Conservation (phyloP, 1,284 basidiomycete species). For the Phaffia rhodozyma region DNA sequence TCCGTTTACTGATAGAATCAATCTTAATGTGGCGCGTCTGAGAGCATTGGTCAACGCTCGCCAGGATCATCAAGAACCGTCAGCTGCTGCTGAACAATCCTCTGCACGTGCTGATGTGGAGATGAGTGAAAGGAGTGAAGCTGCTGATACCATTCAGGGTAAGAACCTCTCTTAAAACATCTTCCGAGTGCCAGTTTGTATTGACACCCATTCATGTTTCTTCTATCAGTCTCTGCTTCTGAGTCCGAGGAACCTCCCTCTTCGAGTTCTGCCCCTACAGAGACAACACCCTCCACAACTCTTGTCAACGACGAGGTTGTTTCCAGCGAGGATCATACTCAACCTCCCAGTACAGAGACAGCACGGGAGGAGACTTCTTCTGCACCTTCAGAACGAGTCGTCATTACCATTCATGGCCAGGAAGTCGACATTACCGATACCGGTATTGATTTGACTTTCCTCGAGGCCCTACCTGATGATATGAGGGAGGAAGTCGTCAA, state of each 20-base stretch:
- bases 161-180: no score
- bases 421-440: slow-evolving; percentile 98
- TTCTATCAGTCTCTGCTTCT: no score
- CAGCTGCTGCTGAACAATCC: slow-evolving; percentile 16
- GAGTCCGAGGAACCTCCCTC: no score
- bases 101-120: slow-evolving; percentile 48
- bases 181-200: no score
- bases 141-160: slow-evolving; percentile 22
- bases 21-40: no score
- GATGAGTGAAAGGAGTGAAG: slow-evolving; percentile 85
- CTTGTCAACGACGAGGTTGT: no score
- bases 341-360: no score
- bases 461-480: slow-evolving; percentile 94
- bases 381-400: slow-evolving; percentile 43
- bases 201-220: no score
- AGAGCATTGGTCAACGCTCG: no score
- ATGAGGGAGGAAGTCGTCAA: slow-evolving; percentile 98
- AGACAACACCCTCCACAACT: background rate
- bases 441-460: slow-evolving; percentile 94
- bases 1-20: background rate
- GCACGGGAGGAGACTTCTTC: background rate
- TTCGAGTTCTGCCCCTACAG: background rate
- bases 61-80: slow-evolving; percentile 17
- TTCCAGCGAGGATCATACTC: no score
- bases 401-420: slow-evolving; percentile 78